Evolutionary conservation across 2,329 filamentous ascomycete genomes (phyloP), one percentile per base, ranked within the genome.

Genomic region (Colletotrichum navitas): DNA sequence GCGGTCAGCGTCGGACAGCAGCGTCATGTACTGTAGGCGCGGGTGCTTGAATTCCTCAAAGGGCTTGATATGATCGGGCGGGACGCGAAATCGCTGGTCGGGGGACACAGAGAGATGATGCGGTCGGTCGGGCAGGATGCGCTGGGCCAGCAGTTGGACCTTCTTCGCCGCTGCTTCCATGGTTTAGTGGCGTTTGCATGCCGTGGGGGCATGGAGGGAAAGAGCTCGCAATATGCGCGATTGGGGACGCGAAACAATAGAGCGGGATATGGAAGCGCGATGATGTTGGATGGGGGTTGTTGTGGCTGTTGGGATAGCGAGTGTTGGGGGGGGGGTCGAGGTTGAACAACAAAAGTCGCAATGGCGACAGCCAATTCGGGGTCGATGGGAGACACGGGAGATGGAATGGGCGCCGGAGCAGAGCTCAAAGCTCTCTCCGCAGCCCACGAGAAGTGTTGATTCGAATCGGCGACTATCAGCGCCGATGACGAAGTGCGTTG

Each of bases 131-230:
- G 87, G 87, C 74, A 89, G 80, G 74, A 86, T 83, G 77, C 82
- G 82, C 81, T 87, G 83, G 77, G 84, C 83, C 79, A 88, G 81
- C 79, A 80, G 83, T 80, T 87, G 81, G 80, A 88, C 84, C 82
- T 83, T 85, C 82, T 88, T 87, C 79, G 84, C 85, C 83, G 86
- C 86, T 84, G 83, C 86, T 84, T 89, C 87, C 87, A 89, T 89
- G 81, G 81, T 86, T 83, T 79, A 77, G 77, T 76, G 79, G 77
- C 71, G 66, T 68, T 74, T 59, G 73, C 73, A 74, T 74, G 69
- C 73, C 73, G 68, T 66, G 69, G 62, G 62, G 69, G 69, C 66
- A 72, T 72, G 69, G 51, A 70, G 61, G 54, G 34, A 49, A 47
- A 56, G 41, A 34, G 39, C 32, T 70, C 69, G 69, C 69, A 63